These are phyloP conservation scores for Suillus weaverae DNA, from an alignment of 768 basidiomycete species.

Conservation along the genomic window DNA sequence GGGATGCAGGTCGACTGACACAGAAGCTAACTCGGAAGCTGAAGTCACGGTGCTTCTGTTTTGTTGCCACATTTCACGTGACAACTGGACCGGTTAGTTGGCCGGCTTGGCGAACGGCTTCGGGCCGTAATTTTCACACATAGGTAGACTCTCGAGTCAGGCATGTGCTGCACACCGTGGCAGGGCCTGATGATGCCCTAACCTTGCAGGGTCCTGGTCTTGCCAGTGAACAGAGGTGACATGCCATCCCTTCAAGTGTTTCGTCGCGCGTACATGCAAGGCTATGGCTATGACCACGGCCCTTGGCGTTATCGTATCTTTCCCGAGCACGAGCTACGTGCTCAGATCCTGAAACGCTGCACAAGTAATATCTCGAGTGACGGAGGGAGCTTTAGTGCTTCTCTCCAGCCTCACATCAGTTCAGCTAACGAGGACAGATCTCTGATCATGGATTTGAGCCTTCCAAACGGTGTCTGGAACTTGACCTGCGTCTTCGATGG, in stretches of 20 bases:
- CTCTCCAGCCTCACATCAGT: constrained; percentile 48
- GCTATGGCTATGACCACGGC: constrained; percentile 6
- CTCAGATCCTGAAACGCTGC: constrained; percentile 33
- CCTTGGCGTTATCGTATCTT: constrained; percentile 31
- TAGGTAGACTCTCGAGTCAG: background rate
- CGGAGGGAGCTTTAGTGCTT: constrained; percentile 34
- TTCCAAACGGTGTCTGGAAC: constrained; percentile 40
- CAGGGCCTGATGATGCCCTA: background rate
- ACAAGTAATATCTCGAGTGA: background rate
- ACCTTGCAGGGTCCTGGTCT: background rate
- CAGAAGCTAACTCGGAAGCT: constrained; percentile 19
- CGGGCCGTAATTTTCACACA: background rate
- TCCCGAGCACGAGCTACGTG: constrained; percentile 39
- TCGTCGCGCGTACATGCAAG: background rate
- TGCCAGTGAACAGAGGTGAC: background rate
- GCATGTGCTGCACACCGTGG: background rate
- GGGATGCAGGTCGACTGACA: constrained; percentile 2
- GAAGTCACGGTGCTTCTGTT: background rate
- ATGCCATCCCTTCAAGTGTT: background rate
- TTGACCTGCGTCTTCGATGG: constrained; percentile 52
- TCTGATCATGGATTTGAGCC: constrained; percentile 39
- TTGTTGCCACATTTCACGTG: no score
- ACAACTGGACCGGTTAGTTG: no score
- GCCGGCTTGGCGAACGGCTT: no score
- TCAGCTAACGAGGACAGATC: constrained; percentile 49